Conservation (phyloP, 2,329 filamentous ascomycete species). For the Hymenotorrendiella dingleyae region DNA sequence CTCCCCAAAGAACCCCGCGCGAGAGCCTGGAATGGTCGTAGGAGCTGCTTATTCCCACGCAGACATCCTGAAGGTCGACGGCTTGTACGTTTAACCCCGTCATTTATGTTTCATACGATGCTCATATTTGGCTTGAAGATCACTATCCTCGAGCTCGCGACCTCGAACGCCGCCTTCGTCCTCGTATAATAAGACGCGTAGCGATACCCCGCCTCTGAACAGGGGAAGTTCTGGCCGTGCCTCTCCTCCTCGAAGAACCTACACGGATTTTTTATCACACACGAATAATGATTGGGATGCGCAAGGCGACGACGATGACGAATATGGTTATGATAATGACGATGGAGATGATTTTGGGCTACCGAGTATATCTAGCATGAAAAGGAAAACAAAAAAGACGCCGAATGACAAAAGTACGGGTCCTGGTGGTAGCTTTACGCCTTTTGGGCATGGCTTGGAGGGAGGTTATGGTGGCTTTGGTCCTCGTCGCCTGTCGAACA, state of each 20-base stretch:
- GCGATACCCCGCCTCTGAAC: slow-evolving; percentile 50
- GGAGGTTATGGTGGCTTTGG: slow-evolving; percentile 33
- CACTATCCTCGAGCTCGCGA: slow-evolving; percentile 52
- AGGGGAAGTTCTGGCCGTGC: slow-evolving; percentile 45
- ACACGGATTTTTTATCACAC: slow-evolving; percentile 74
- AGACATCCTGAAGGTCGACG: slow-evolving; percentile 84
- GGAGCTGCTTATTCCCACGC: slow-evolving; percentile 95
- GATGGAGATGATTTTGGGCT: slow-evolving; percentile 94
- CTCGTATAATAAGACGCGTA: slow-evolving; percentile 45
- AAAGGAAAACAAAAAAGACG: slow-evolving; percentile 56
- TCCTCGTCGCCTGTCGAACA: slow-evolving; percentile 67
- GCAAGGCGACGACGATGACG: slow-evolving; percentile 61
- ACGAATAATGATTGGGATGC: slow-evolving; percentile 78
- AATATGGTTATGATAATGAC: slow-evolving; percentile 71
- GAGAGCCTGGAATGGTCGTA: slow-evolving; percentile 70
- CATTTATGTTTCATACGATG: slow-evolving; percentile 5
- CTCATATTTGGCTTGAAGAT: slow-evolving; percentile 41
- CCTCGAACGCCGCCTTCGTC: slow-evolving; percentile 72
- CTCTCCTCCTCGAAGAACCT: slow-evolving; percentile 66
- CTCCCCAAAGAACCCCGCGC: slow-evolving; percentile 44
- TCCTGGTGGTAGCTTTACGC: slow-evolving; percentile 15
- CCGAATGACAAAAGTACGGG: slow-evolving; percentile 13
- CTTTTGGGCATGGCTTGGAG: slow-evolving; percentile 35
- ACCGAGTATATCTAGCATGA: slow-evolving; percentile 87
- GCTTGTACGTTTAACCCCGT: slow-evolving; percentile 50